Evolutionary conservation across 2,329 filamentous ascomycete species (phyloP), one percentile per base, ranked within the genome.

Genomic region (Calonectria hawksworthii): DNA sequence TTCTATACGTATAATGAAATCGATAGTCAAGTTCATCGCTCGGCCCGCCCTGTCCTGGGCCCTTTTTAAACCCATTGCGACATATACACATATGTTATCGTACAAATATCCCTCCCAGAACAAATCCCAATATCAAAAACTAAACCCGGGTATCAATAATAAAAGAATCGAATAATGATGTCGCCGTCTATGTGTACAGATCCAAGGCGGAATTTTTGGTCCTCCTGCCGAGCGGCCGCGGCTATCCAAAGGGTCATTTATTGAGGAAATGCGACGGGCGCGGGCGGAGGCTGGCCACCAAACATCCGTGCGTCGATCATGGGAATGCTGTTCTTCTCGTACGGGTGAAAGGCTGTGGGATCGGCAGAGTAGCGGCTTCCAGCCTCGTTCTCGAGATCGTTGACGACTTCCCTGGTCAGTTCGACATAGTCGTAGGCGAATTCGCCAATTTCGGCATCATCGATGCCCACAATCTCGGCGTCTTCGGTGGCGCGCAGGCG

Each of bases 381-480:
- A 8, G 82, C 83, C 69, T 89, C 88, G 75, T 84, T 86, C 23
- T 89, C 87, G 11, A 87, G 83, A 56, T 88, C 88, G 74, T 86
- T 88, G 64, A 89, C 81, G 50, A 89, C 87, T 80, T 89, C 88
- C 44, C 94, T 89, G 26, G 91, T 93, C 77, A 97, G 88, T 88
- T 98, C 95, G 78, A 98, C 95, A 80, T 98, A 98, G 85, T 98
- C 96, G 84, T 98, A 98, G n/a, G 95, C 96, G 83, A 97, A 98
- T 87, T 98, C 96, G 83, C 96, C 96, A 82, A 98, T 95, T 86
- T 98, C 95, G 30, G 94, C 93, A 81, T 98, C 96, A 81, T 98
- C 95, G 74, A 98, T 96, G 78, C 95, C 95, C 52, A 95, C 88
- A 67, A 96, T 92, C 85, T 98, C 95, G 47, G 95, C 94, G 76